These are phyloP conservation scores for Megacollybia marginata DNA, from an alignment of 768 basidiomycete species.

Conservation along the genomic window DNA sequence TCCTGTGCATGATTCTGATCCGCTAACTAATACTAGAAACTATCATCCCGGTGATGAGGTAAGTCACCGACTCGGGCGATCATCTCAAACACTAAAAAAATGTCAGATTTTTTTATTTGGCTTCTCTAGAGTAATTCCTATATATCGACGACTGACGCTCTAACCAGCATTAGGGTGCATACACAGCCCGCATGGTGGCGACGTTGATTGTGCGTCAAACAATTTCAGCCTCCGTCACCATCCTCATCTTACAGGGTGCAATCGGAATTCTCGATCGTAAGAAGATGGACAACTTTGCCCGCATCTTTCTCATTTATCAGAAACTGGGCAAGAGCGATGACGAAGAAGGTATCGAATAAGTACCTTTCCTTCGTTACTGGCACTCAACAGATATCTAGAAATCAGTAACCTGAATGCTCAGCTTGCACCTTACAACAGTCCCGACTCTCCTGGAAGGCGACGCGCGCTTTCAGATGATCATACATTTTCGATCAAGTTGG, in stretches of 20 bases:
- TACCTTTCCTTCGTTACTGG: not conserved
- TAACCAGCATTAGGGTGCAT: slow-evolving; percentile 48
- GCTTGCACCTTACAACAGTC: slow-evolving; percentile 49
- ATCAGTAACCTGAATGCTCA: slow-evolving; percentile 25
- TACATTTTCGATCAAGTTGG: slow-evolving; percentile 58
- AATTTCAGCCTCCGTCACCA: slow-evolving; percentile 1
- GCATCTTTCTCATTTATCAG: slow-evolving; percentile 56
- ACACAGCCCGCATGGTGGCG: slow-evolving; percentile 69
- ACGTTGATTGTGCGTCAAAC: slow-evolving; percentile 48
- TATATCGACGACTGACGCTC: not conserved
- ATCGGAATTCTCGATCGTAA: slow-evolving; percentile 65
- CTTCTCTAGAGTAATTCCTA: slow-evolving; percentile 50
- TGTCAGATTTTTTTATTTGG: slow-evolving; percentile 69
- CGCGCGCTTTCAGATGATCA: slow-evolving; percentile 39
- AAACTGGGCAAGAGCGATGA: slow-evolving; percentile 50
- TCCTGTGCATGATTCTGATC: not conserved
- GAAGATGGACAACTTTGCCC: slow-evolving; percentile 67
- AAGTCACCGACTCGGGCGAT: not conserved
- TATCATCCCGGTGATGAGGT: slow-evolving; percentile 70
- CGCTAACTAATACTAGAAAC: slow-evolving; percentile 50
- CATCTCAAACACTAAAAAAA: slow-evolving; percentile 3
- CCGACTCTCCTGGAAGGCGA: slow-evolving; percentile 42
- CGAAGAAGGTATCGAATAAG: slow-evolving; percentile 26
- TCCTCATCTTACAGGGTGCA: slow-evolving; percentile 36
- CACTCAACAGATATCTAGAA: not conserved